Base-by-base conservation (phyloP, 106 monocot genomes). In the Dioscorea alata region DNA sequence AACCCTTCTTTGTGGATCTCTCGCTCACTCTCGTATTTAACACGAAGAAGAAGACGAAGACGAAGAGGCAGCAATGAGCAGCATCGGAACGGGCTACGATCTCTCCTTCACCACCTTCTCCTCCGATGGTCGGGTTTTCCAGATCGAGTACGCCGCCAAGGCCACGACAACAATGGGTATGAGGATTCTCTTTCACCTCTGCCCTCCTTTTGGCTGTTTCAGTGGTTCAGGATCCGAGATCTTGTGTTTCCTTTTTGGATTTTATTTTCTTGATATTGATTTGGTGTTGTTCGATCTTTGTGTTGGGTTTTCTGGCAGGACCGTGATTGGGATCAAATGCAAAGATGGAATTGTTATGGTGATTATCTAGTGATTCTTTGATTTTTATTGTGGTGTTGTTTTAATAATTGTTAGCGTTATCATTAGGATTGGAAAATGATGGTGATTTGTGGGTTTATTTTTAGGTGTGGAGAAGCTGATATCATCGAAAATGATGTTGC, bases 31-130 rank as follows among this genome's bases (percentile, higher is more conserved):
- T 6, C 42, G 42, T 28, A 1, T 28, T 3, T 28, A 28, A 3
- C 28, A 42, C 42, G 42, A 42, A 42, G 42, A 42, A 3, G 34
- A 34, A 34, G 34, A 34, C 34, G 34, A 34, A 34, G 34, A 34
- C 34, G 34, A 34, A 34, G 34, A 6, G 9, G 42, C 5, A 60
- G 65, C 62, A 50, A 94, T 94, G 94, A 94, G 90, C 79, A 94
- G 90, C 85, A 94, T 94, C 61, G 94, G 94, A 15, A 94, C 94
- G 63, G 94, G 94, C 8, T 94, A 94, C 79, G 94, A 94, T 83
- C 82, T 94, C 58, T 94, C 94, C 21, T 90, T 94, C 64, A 94
- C 94, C 24, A 94, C 94, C 58, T 94, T 88, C 85, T 94, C 94
- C 23, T 90, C 94, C 59, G 94, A 94, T 59, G 94, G 94, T 16